Conservation (phyloP, 2,329 filamentous ascomycete genomes). For the Talaromyces marneffei region DNA sequence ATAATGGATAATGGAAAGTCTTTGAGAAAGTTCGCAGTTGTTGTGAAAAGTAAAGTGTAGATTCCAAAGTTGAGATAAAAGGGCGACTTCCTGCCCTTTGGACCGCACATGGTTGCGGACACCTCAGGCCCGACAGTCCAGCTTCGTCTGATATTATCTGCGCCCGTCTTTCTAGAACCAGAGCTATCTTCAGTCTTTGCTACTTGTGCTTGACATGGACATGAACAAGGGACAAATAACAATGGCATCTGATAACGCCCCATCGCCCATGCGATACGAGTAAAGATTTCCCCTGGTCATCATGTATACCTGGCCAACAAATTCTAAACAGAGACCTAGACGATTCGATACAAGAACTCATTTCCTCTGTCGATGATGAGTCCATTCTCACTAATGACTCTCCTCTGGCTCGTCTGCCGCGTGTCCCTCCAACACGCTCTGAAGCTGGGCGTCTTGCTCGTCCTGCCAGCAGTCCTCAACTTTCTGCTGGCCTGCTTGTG, state of each 20-base stretch:
- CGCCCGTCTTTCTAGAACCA: neutral
- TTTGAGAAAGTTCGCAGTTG: no score
- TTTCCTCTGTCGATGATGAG: neutral
- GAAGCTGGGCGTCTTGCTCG: neutral
- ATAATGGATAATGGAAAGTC: conserved; percentile 5
- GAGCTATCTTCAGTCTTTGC: neutral
- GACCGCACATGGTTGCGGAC: neutral
- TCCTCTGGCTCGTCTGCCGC: neutral
- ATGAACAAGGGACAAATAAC: neutral
- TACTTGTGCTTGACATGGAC: neutral
- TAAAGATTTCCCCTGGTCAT: neutral
- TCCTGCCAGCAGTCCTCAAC: neutral
- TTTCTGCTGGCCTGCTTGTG: neutral
- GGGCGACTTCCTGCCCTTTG: neutral
- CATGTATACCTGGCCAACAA: neutral
- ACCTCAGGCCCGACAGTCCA: neutral
- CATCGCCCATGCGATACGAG: neutral
- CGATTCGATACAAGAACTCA: neutral
- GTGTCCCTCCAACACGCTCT: neutral
- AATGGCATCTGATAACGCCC: neutral
- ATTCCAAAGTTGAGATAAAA: neutral
- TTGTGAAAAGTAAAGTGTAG: neutral
- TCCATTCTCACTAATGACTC: neutral
- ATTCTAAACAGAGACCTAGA: neutral
- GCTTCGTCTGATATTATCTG: neutral